phyloP scores from a whole-genome alignment of 2,329 filamentous ascomycete genomes.

The Nectriaceae sp. region DNA sequence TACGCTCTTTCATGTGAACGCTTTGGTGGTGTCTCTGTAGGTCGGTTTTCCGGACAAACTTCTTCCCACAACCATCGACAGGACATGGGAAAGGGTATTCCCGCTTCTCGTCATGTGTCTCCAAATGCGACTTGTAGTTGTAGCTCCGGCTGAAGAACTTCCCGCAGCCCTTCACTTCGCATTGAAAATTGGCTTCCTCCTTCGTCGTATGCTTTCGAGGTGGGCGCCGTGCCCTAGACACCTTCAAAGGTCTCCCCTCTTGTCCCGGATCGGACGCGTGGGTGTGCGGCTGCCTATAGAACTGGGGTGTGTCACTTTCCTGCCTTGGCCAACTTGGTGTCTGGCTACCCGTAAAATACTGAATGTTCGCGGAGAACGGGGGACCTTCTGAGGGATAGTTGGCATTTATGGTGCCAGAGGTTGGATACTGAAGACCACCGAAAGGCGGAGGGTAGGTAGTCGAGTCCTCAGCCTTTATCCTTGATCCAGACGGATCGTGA shows the following conservation, averaged over 20 bases:
- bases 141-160: conserved; percentile 81
- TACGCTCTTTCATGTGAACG: conserved; percentile 74
- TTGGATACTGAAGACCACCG: conserved; percentile 23
- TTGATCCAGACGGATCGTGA: conserved; percentile 20
- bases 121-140: conserved; percentile 85
- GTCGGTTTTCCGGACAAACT: conserved; percentile 83
- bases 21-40: conserved; percentile 63
- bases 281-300: conserved; percentile 20
- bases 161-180: conserved; percentile 68
- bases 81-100: conserved; percentile 72
- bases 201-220: conserved; percentile 60
- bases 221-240: conserved; percentile 33
- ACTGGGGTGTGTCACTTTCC: conserved; percentile 26
- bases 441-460: conserved; percentile 20
- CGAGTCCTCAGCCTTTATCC: conserved; percentile 22
- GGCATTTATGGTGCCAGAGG: conserved; percentile 15
- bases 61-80: conserved; percentile 66
- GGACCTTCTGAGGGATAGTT: conserved; percentile 23
- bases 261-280: conserved; percentile 21
- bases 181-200: conserved; percentile 72
- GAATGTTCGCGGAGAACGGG: conserved; percentile 20
- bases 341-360: conserved; percentile 14
- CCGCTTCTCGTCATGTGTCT: conserved; percentile 76
- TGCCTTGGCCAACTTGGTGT: conserved; percentile 25
- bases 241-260: conserved; percentile 24